phyloP scores from a whole-genome alignment of 495 filamentous ascomycete species.

The Xylaria sp. region DNA sequence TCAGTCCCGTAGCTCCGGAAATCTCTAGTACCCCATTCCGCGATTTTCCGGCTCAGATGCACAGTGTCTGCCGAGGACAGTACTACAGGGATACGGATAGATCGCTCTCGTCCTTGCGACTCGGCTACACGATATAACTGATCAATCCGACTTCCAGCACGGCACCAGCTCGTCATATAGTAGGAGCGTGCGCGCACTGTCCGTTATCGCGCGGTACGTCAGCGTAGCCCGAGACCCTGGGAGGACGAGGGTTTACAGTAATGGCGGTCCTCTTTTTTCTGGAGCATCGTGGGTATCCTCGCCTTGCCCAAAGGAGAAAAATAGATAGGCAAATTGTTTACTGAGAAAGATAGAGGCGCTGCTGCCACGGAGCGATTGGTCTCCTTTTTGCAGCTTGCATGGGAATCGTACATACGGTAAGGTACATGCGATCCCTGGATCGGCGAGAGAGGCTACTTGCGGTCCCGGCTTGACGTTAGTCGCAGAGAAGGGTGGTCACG shows the following conservation, averaged over 20 bases:
- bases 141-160: background rate
- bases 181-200: conserved; percentile 14
- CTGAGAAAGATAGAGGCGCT: background rate
- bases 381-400: background rate
- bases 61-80: conserved; percentile 8
- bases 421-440: conserved; percentile 14
- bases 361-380: background rate
- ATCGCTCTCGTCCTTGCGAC: background rate
- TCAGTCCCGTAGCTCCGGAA: conserved; percentile 5
- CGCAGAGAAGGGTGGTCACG: conserved; percentile 17
- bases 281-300: conserved; percentile 17
- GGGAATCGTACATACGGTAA: background rate
- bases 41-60: conserved; percentile 17
- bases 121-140: background rate
- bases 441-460: background rate
- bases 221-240: background rate
- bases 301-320: conserved; percentile 25
- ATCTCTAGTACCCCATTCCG: conserved; percentile 6
- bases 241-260: background rate
- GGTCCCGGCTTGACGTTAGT: conserved; percentile 19
- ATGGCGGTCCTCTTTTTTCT: conserved; percentile 23
- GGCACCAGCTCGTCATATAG: conserved; percentile 2
- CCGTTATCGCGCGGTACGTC: conserved; percentile 21
- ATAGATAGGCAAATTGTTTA: conserved; percentile 10
- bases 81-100: background rate